Base-by-base conservation (phyloP, 108 stramenopile genomes). In the Asterionellopsis glacialis region DNA sequence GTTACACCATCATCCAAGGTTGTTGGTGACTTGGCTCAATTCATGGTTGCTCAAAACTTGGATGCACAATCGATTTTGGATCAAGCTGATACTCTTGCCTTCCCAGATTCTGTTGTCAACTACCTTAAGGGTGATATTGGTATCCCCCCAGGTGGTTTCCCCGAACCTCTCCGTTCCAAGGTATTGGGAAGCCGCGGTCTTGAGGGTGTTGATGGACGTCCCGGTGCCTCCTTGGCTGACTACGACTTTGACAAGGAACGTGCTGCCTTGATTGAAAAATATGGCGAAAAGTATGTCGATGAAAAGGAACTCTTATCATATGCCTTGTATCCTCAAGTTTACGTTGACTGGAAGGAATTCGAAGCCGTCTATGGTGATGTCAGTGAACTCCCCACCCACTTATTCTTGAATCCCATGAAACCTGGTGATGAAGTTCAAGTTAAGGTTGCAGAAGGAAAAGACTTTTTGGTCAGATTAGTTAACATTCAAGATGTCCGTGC, bases 1-100 rank as follows among this genome's bases (percentile, higher is more conserved):
- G 96, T 97, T 39, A 98, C 97, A 9, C 97, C 97, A 4, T 92
- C 90, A 0, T 79, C 76, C 59, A 98, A 98, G 86, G 94, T 95
- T 23, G 83, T 84, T 19, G 97, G 97, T 28, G 97, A 98, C 74
- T 69, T 98, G 51, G 97, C 97, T 10, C 91, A 96, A 70, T 96
- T 96, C 75, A 84, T 98, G 72, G 96, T 97, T 10, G 76, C 89
- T 24, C 85, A 97, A 59, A 72, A 92, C 45, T 73, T 97, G 52
- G 71, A 82, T 19, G 91, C 87, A 41, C 64, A 83, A 28, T 88
- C 89, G 13, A 80, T 96, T 6, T 51, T 88, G 19, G 83, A 93
- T n/a, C 69, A 85, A 61, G 96, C 95, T 13, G 88, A 93, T 51
- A 77, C 79, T 39, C 82, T 97, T 12, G 74, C 83, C 23, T 97